Evolutionary conservation across 106 monocot species (phyloP).

Genomic region (Apostasia ramifera): DNA sequence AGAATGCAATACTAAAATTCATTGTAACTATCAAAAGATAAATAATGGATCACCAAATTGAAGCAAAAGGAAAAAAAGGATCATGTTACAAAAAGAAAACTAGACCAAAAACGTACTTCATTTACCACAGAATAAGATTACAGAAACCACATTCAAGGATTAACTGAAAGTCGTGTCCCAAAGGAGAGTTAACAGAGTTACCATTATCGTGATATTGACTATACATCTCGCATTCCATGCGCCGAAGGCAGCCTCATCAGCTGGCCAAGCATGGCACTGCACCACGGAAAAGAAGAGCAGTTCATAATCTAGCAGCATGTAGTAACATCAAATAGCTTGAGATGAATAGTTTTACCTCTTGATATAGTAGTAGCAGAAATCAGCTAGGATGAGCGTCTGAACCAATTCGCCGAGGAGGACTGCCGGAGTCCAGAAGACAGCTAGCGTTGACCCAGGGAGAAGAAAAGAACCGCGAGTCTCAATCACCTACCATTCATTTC

Average conservation of each 20-base stretch:
- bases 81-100: no score
- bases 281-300: not conserved
- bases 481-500: not conserved
- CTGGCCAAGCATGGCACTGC: slow-evolving; percentile 14
- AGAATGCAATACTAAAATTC: no score
- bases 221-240: slow-evolving; percentile 5
- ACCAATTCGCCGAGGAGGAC: slow-evolving; percentile 17
- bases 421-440: slow-evolving; percentile 17
- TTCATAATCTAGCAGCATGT: not conserved
- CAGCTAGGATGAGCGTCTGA: slow-evolving; percentile 36
- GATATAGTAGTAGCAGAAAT: slow-evolving; percentile 43
- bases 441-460: not conserved
- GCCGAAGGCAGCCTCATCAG: slow-evolving; percentile 6
- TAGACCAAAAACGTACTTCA: no score
- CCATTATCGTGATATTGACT: not conserved
- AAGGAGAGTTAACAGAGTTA: no score
- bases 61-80: no score
- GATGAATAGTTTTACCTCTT: slow-evolving; percentile 17
- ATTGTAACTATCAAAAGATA: no score
- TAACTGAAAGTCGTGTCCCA: not conserved
- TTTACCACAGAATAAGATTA: not conserved
- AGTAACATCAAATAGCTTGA: not conserved
- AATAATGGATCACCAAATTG: no score
- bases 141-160: not conserved
- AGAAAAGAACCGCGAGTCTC: slow-evolving; percentile 4